Conservation (phyloP, 202 grass and related monocot species). For the Thinopyrum obtusiflorum region DNA sequence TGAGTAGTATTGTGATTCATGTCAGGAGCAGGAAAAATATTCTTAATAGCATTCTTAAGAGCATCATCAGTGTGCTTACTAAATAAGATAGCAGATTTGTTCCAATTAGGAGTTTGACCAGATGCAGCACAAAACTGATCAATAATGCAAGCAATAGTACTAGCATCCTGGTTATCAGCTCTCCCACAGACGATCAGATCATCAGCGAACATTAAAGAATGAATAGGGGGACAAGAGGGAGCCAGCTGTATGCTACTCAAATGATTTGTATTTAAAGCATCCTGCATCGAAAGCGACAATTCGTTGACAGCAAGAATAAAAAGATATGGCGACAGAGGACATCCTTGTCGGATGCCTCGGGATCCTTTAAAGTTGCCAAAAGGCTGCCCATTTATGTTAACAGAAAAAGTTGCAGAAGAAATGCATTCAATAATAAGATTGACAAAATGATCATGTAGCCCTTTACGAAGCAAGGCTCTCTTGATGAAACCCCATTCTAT, state of each 20-base stretch:
- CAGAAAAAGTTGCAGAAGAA: background rate
- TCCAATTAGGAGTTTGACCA: background rate
- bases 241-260: too few relatives aligned
- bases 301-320: background rate
- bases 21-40: background rate
- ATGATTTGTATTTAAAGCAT: too few relatives aligned
- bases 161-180: background rate
- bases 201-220: too few relatives aligned
- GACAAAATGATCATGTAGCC: too few relatives aligned
- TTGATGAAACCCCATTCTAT: too few relatives aligned
- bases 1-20: background rate
- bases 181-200: too few relatives aligned
- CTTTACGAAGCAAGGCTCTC: too few relatives aligned
- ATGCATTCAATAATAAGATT: too few relatives aligned
- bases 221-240: too few relatives aligned
- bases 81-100: background rate
- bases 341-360: background rate
- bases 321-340: background rate
- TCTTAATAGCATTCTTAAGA: background rate
- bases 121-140: background rate
- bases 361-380: background rate
- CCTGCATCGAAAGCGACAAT: too few relatives aligned
- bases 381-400: background rate
- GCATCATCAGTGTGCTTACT: background rate
- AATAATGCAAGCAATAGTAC: background rate